phyloP scores from a whole-genome alignment of 2,329 filamentous ascomycete genomes.

The Fusarium xylarioides region DNA sequence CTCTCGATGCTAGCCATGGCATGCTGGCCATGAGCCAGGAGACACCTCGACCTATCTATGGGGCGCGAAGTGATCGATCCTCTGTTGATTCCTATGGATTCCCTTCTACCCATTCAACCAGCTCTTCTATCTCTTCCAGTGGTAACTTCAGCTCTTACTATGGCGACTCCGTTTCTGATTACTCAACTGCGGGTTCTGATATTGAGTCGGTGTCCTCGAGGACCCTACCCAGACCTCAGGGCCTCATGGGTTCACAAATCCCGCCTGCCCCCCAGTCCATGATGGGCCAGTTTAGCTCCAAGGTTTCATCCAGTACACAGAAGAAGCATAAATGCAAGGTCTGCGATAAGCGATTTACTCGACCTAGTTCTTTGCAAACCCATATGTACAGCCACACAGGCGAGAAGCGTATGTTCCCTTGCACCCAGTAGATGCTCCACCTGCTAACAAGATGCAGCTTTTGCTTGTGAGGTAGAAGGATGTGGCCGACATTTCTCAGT shows the following conservation, averaged over 20 bases:
- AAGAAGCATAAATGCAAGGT: conserved; percentile 99
- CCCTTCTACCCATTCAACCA: conserved; percentile 82
- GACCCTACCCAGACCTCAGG: conserved; percentile 82
- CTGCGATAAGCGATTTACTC: conserved; percentile 96
- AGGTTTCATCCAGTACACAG: conserved; percentile 92
- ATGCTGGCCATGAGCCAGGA: conserved; percentile 98
- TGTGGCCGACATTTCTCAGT: conserved; percentile 97
- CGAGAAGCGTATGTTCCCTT: conserved; percentile 84
- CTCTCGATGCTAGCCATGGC: conserved; percentile 89
- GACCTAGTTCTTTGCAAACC: conserved; percentile 92
- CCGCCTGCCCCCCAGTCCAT: conserved; percentile 92
- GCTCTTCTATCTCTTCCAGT: conserved; percentile 88
- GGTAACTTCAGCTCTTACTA: conserved; percentile 87
- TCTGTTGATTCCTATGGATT: conserved; percentile 92
- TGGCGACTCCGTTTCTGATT: conserved; percentile 88
- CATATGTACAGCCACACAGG: conserved; percentile 99
- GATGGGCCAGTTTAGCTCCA: conserved; percentile 99
- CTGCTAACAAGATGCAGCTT: conserved; percentile 66
- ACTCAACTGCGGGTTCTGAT: conserved; percentile 88
- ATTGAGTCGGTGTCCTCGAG: conserved; percentile 83
- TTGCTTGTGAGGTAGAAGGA: conserved; percentile 91
- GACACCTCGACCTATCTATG: conserved; percentile 90
- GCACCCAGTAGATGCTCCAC: not conserved
- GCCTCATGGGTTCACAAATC: conserved; percentile 66
- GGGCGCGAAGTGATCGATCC: conserved; percentile 70